phyloP scores from a whole-genome alignment of 306 rosid genomes.

The barrel medic (Medicago truncatula) region DNA sequence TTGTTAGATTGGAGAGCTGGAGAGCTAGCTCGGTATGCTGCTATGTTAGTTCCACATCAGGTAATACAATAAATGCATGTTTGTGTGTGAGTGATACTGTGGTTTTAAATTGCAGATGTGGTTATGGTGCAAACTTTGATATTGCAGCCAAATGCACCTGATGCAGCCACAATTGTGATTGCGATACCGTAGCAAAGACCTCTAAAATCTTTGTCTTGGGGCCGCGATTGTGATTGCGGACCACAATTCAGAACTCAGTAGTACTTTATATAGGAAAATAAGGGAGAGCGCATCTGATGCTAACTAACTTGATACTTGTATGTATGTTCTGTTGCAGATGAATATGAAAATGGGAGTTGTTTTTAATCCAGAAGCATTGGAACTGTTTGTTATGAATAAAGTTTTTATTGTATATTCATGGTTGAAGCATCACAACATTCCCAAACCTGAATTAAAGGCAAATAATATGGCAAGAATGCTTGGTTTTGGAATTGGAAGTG shows the following conservation, averaged over 20 bases:
- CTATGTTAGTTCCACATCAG: conserved; percentile 98
- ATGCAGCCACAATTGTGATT: too few relatives aligned
- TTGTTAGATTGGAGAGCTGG: conserved; percentile 95
- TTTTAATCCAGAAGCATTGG: conserved; percentile 92
- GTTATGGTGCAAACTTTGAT: background rate
- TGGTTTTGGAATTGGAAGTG: conserved; percentile 93
- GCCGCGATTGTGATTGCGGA: background rate
- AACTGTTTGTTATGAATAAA: conserved; percentile 81
- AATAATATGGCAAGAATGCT: conserved; percentile 97
- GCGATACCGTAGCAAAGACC: too few relatives aligned
- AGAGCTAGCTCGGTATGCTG: conserved; percentile 91
- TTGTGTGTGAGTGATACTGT: background rate
- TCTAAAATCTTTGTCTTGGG: background rate
- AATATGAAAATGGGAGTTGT: conserved; percentile 90
- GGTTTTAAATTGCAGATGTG: background rate
- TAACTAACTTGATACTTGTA: conserved; percentile 6
- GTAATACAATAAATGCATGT: conserved; percentile 44
- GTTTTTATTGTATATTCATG: conserved; percentile 81
- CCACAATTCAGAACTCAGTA: background rate
- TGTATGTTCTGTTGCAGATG: conserved; percentile 62
- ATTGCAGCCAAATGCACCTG: too few relatives aligned
- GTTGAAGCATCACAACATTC: conserved; percentile 83
- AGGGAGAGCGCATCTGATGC: background rate
- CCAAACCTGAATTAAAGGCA: conserved; percentile 76
- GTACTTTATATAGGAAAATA: background rate